Evolutionary conservation across 2,329 filamentous ascomycete genomes (phyloP).

Genomic region (Beauveria varroae): DNA sequence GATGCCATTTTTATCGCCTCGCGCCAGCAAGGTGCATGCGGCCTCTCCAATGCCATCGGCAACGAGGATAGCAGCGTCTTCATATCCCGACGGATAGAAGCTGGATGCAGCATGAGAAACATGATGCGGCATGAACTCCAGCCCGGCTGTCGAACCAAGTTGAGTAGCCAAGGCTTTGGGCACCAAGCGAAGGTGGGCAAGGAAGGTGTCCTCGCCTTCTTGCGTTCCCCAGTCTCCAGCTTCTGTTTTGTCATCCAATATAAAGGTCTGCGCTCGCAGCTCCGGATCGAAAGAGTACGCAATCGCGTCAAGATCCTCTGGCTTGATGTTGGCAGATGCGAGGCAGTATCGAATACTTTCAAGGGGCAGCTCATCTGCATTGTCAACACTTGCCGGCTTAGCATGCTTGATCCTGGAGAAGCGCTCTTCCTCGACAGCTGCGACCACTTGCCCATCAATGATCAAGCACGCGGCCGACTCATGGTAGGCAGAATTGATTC

Average conservation of each 20-base stretch:
- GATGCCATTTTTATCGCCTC: conserved; percentile 14
- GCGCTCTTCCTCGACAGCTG: conserved; percentile 1
- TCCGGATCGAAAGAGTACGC: conserved; percentile 3
- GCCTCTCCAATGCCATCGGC: conserved; percentile 7
- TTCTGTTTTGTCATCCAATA: conserved; percentile 1
- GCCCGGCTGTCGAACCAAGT: background rate
- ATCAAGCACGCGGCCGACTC: background rate
- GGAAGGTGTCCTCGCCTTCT: conserved; percentile 1
- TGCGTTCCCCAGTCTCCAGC: conserved; percentile 2
- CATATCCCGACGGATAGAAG: conserved; percentile 1
- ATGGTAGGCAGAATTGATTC: conserved; percentile 1
- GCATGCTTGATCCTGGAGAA: conserved; percentile 1
- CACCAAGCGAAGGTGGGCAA: background rate
- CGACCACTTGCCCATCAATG: background rate
- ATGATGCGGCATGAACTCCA: conserved; percentile 3
- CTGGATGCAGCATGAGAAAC: conserved; percentile 3
- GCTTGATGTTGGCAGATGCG: background rate
- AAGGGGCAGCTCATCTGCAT: conserved; percentile 2
- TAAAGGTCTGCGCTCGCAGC: background rate
- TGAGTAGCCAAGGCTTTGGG: background rate
- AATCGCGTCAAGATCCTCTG: conserved; percentile 1
- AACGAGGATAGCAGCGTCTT: conserved; percentile 4
- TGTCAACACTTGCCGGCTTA: conserved; percentile 1
- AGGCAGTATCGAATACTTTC: conserved; percentile 3
- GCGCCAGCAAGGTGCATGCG: conserved; percentile 1